Evolutionary conservation across 2,329 filamentous ascomycete genomes (phyloP).

Genomic region (Cladosporium velox): DNA sequence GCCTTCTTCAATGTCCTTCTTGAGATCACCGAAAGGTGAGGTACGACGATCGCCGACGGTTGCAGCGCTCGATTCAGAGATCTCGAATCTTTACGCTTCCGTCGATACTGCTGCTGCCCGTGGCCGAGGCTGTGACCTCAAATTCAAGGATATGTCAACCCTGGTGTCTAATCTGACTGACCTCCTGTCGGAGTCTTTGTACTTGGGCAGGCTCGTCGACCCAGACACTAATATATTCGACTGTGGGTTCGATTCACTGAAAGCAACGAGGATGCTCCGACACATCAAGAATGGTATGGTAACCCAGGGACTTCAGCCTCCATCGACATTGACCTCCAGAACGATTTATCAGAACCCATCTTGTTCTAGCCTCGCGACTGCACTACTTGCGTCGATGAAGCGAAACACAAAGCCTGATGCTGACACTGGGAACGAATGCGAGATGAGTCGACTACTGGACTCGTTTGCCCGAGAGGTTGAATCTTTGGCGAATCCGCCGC

Average conservation of each 20-base stretch:
- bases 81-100: slow-evolving; percentile 12
- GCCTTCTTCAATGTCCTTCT: slow-evolving; percentile 6
- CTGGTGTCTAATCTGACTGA: background rate
- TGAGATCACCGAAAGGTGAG: slow-evolving; percentile 24
- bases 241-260: slow-evolving; percentile 3
- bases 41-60: slow-evolving; percentile 21
- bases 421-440: background rate
- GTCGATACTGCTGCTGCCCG: background rate
- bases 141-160: background rate
- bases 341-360: slow-evolving; percentile 45
- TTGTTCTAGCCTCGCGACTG: background rate
- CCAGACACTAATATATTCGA: background rate
- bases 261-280: background rate
- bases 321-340: slow-evolving; percentile 50
- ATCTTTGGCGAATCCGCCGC: background rate
- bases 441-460: background rate
- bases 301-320: slow-evolving; percentile 44
- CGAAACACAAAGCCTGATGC: background rate
- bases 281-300: background rate
- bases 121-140: background rate
- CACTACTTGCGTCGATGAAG: background rate
- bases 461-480: background rate
- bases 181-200: background rate
- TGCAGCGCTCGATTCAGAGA: slow-evolving; percentile 6
- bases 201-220: background rate